Evolutionary conservation across 768 basidiomycete genomes (phyloP).

Genomic region (Hygrophorus pudorinus): DNA sequence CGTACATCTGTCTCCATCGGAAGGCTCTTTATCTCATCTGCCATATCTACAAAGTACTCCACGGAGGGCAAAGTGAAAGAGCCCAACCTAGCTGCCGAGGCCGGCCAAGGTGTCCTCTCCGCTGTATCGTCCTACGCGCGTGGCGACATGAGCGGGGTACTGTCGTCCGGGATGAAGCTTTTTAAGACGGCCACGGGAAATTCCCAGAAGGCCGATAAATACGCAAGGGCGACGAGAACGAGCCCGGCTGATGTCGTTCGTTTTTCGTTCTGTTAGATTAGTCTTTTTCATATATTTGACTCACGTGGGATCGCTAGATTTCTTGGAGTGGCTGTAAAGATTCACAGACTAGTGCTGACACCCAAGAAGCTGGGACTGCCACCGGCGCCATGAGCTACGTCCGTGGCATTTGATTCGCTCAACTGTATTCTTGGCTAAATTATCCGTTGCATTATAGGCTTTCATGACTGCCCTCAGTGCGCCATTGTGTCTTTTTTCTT

Average conservation of each 20-base stretch:
- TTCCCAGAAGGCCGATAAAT: slow-evolving; percentile 51
- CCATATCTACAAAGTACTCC: slow-evolving; percentile 50
- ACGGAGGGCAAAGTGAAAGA: slow-evolving; percentile 95
- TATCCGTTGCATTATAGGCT: slow-evolving; percentile 24
- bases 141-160: slow-evolving; percentile 72
- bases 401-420: slow-evolving; percentile 15
- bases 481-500: slow-evolving; percentile 10
- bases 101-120: slow-evolving; percentile 76
- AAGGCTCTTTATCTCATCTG: background rate
- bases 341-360: slow-evolving; percentile 74
- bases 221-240: slow-evolving; percentile 53
- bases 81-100: slow-evolving; percentile 80
- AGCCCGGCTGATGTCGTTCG: slow-evolving; percentile 81
- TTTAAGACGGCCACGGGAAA: slow-evolving; percentile 66
- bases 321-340: slow-evolving; percentile 82
- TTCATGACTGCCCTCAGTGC: slow-evolving; percentile 49
- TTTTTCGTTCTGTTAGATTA: slow-evolving; percentile 8
- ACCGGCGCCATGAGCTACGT: slow-evolving; percentile 79
- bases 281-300: slow-evolving; percentile 1
- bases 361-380: slow-evolving; percentile 51
- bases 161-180: slow-evolving; percentile 64
- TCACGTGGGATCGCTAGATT: slow-evolving; percentile 34
- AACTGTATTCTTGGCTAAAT: background rate
- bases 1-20: slow-evolving; percentile 9
- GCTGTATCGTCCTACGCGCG: slow-evolving; percentile 68